phyloP scores from a whole-genome alignment of 2,329 filamentous ascomycete genomes.

The Colletotrichum musicola region DNA sequence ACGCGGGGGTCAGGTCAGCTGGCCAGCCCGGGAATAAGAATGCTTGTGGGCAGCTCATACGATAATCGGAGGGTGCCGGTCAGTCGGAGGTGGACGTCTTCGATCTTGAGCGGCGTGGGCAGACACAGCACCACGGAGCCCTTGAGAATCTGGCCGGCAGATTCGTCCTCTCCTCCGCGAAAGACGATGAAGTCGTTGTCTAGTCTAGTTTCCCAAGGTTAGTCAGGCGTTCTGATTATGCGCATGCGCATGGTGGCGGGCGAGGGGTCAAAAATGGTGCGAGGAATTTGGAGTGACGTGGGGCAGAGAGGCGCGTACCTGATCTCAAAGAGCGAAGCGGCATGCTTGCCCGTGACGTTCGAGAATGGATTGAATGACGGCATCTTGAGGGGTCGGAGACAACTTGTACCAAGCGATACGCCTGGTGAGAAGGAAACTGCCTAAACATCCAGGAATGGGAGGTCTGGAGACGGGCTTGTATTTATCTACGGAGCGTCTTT shows the following conservation, averaged over 20 bases:
- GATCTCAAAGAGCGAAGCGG: slow-evolving; percentile 69
- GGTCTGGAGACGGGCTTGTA: slow-evolving; percentile 38
- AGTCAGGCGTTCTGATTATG: slow-evolving; percentile 28
- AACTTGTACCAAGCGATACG: slow-evolving; percentile 69
- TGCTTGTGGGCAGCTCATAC: slow-evolving; percentile 60
- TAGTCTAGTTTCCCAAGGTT: slow-evolving; percentile 63
- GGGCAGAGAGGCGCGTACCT: slow-evolving; percentile 55
- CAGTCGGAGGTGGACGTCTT: slow-evolving; percentile 79
- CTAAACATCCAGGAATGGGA: slow-evolving; percentile 25
- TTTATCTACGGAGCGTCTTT: slow-evolving; percentile 32
- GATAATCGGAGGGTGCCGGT: slow-evolving; percentile 77
- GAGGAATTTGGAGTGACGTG: slow-evolving; percentile 19
- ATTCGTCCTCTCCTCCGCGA: slow-evolving; percentile 80
- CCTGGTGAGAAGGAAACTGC: slow-evolving; percentile 26
- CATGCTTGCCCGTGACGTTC: slow-evolving; percentile 63
- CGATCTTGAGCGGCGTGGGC: slow-evolving; percentile 75
- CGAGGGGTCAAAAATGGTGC: slow-evolving; percentile 6
- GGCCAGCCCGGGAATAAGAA: slow-evolving; percentile 18
- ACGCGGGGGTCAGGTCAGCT: slow-evolving; percentile 22
- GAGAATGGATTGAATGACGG: slow-evolving; percentile 69
- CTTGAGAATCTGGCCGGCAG: slow-evolving; percentile 79
- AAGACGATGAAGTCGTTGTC: slow-evolving; percentile 86
- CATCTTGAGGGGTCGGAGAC: slow-evolving; percentile 63
- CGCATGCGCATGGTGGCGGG: no score
- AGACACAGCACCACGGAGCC: slow-evolving; percentile 82